phyloP scores from a whole-genome alignment of 495 filamentous ascomycete species.

The Sordaria brevicollis region DNA sequence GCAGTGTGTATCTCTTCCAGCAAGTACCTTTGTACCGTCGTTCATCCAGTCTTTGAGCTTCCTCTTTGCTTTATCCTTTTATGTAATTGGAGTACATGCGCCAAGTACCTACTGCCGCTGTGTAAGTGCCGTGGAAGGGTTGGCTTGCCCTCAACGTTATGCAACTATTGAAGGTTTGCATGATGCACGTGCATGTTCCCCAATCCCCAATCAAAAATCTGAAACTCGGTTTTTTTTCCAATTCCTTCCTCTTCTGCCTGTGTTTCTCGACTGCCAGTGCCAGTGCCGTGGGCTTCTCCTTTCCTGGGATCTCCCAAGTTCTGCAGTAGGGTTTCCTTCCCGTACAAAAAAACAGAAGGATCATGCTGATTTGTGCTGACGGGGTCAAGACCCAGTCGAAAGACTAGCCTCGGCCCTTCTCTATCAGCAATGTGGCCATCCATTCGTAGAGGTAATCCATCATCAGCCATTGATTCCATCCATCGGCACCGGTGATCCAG shows the following conservation, averaged over 20 bases:
- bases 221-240: too few relatives aligned
- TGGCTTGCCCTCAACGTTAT: not conserved
- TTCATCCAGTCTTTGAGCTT: not conserved
- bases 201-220: not conserved
- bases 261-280: not conserved
- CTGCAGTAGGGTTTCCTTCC: not conserved
- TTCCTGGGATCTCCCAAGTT: not conserved
- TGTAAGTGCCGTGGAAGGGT: not conserved
- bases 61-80: not conserved
- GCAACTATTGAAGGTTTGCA: not conserved
- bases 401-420: not conserved
- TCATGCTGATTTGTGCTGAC: not conserved
- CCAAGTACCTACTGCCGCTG: not conserved
- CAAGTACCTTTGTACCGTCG: not conserved
- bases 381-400: not conserved
- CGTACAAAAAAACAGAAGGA: not conserved
- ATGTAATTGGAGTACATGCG: not conserved
- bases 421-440: not conserved
- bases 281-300: not conserved
- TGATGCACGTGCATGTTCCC: not conserved
- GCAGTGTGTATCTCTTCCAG: too few relatives aligned
- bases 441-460: not conserved
- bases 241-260: not conserved
- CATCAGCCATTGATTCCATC: not conserved
- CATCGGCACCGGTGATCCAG: not conserved